phyloP scores from a whole-genome alignment of 2,329 filamentous ascomycete species.

The Epichloe hybrida region DNA sequence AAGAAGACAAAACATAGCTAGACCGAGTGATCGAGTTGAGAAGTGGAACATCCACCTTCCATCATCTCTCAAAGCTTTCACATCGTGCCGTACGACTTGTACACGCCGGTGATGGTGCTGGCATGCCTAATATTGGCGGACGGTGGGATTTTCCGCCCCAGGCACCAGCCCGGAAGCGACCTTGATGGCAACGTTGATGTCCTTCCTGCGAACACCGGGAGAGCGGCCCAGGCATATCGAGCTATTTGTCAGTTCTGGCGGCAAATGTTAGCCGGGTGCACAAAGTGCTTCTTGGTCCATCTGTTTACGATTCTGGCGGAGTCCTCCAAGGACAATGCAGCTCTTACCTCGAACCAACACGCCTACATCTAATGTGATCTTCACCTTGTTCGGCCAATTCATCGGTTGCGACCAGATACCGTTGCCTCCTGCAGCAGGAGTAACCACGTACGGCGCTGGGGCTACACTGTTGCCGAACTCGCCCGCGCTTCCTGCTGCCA shows the following conservation, averaged over 20 bases:
- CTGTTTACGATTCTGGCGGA: neutral
- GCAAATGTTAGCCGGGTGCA: neutral
- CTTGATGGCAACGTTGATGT: slow-evolving; percentile 22
- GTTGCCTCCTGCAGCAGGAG: neutral
- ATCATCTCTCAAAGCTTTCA: too few relatives aligned
- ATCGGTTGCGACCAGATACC: slow-evolving; percentile 7
- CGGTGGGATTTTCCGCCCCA: neutral
- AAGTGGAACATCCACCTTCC: too few relatives aligned
- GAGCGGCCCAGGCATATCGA: slow-evolving; percentile 26
- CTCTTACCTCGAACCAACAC: slow-evolving; percentile 20
- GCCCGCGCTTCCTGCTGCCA: neutral
- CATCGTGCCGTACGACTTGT: too few relatives aligned
- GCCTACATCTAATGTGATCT: slow-evolving; percentile 22
- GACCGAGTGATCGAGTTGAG: too few relatives aligned
- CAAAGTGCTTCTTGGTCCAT: neutral
- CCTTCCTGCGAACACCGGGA: slow-evolving; percentile 25
- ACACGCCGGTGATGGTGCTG: too few relatives aligned
- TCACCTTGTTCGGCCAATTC: slow-evolving; percentile 15
- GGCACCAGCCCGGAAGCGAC: slow-evolving; percentile 11
- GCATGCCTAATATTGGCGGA: too few relatives aligned
- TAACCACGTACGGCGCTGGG: slow-evolving; percentile 2
- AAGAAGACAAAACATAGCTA: too few relatives aligned
- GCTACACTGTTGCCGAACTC: neutral
- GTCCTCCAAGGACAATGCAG: neutral
- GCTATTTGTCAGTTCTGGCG: slow-evolving; percentile 20